Conservation (phyloP, 129 eudicot genomes). For the Arctium lappa region DNA sequence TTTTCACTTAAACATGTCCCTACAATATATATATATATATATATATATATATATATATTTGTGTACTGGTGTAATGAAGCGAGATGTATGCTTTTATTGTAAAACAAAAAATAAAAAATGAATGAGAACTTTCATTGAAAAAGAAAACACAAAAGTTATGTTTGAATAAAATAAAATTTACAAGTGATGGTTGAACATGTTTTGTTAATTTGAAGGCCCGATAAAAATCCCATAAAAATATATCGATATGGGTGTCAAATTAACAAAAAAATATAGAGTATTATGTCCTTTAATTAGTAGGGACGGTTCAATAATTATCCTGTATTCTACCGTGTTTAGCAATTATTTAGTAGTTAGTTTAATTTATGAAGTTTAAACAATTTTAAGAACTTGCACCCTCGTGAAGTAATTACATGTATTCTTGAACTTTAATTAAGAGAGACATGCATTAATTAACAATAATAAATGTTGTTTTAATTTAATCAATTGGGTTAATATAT, state of each 20-base stretch:
- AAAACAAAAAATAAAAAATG: conserved; percentile 5
- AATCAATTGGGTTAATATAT: no score
- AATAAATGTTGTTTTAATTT: no score
- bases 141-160: not conserved
- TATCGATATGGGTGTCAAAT: not conserved
- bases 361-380: not conserved
- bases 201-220: not conserved
- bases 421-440: not conserved
- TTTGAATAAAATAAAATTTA: not conserved
- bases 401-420: not conserved
- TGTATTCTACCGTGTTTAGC: no score
- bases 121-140: conserved; percentile 21
- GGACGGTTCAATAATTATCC: not conserved
- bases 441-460: no score
- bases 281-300: not conserved
- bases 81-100: not conserved
- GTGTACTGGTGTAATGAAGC: not conserved
- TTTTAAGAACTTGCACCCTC: not conserved
- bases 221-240: conserved; percentile 4
- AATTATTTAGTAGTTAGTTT: no score
- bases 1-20: no score
- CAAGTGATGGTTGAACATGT: not conserved
- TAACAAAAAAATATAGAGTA: not conserved
- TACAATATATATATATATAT: no score
- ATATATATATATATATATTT: not conserved